Evolutionary conservation across 257 asterid species (phyloP), one percentile per base, ranked within the genome.

Genomic region (Penstemon davidsonii): DNA sequence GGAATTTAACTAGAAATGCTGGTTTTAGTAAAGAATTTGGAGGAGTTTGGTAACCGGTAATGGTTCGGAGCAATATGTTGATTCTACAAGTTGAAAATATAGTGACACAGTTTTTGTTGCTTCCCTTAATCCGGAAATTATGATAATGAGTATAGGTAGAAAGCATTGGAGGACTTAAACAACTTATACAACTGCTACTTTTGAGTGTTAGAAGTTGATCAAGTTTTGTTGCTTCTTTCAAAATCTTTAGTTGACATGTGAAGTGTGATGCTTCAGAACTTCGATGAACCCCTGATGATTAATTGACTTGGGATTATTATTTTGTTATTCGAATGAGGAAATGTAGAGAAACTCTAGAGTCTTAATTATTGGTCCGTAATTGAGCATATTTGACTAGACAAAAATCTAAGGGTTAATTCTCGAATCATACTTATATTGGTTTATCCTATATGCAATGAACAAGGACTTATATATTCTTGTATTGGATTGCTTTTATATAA

Each of bases 1-100:
- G 36, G 36, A 55, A 36, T 46, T 63, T 62, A 36, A 47, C 79
- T 65, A 65, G 64, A 43, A 65, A 60, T 41, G 47, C 15, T 66
- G 61, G 12, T 62, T 72, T n/a, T 19, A 6, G 7, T 6, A 25
- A 57, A 6, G 57, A 7, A 11, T 45, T 36, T n/a, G 50, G 40
- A 2, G 45, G 46, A 68, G 38, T 60, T 68, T n/a, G 59, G 8
- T 66, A 9, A 38, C 7, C n/a, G 5, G 13, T 9, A 64, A 44
- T 19, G 50, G 12, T 67, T 50, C 18, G 47, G 64, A 46, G 64
- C 47, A 33, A 11, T 66, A n/a, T 39, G 41, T 55, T 15, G 9
- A 3, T 12, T 62, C n/a, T n/a, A n/a, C n/a, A n/a, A n/a, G 6
- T 61, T 38, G 33, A 25, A 43, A 44, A 25, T 46, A 37, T 9